Evolutionary conservation across 169 alveolate genomes (phyloP), one percentile per base, ranked within the genome.

Genomic region (Cryptosporidium sp.): DNA sequence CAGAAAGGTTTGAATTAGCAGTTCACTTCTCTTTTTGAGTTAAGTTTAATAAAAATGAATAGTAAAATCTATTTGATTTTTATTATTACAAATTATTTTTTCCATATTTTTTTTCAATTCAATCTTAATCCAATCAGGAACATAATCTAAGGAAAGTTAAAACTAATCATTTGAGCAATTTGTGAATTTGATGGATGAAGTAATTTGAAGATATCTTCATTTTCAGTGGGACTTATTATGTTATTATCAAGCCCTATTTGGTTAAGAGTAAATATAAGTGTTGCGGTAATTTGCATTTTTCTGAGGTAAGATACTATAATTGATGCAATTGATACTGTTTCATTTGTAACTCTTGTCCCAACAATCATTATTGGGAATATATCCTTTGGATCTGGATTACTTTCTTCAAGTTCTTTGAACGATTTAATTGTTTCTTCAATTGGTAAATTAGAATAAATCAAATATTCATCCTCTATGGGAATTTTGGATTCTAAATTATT

Each of bases 331-430:
- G 89, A 60, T 3, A 80, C 75, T 16, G 60, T 42, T 23, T 65
- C 68, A 29, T 37, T 80, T 23, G 73, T 65, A 5, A 60, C 39
- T 23, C 60, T 65, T n/a, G 75, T 44, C 2, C 80, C 6, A 6
- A 62, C 75, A 14, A 80, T 62, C 75, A 62, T 39, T 3, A 80
- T 42, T 62, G 89, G 89, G 67, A 80, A 80, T 42, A 80, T 62
- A 33, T 80, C 80, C 29, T 44, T 53, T 26, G 35, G 48, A n/a
- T 70, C 26, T 23, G 85, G 69, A 39, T 65, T 21, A 4, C 23
- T 65, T 12, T 21, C 26, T 62, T 62, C 73, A 12, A 80, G 69
- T 26, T 80, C 80, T 62, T 80, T 80, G 21, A 80, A 14, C 6
- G 75, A 18, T 16, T 35, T 62, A 3, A 80, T 39, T 23, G 67